Percentiles rank a stretch among this genome's conserved stretches.
phyloP scores from a whole-genome alignment of 306 rosid genomes.

The Crotalaria pallida region DNA sequence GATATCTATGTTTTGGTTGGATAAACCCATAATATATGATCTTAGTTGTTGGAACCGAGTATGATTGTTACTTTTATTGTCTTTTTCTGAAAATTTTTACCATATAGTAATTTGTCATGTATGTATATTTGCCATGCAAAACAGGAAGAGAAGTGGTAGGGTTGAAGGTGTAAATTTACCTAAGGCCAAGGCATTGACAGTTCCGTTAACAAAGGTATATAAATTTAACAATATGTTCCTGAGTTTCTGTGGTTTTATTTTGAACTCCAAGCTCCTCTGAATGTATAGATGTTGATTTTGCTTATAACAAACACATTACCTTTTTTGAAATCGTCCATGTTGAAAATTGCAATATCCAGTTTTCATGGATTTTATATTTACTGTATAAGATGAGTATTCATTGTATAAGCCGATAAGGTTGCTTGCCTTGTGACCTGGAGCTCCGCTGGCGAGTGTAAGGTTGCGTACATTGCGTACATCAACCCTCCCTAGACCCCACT shows the following conservation, averaged over 20 bases:
- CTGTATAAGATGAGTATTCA: constrained; percentile 6
- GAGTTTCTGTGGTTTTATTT: neutral
- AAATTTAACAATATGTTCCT: neutral
- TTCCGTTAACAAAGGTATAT: constrained; percentile 55
- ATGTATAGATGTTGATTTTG: neutral
- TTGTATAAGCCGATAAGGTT: no score
- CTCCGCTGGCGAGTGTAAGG: no score
- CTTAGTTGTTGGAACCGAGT: neutral
- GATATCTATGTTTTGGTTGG: neutral
- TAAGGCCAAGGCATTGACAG: constrained; percentile 45
- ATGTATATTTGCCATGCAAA: constrained; percentile 15
- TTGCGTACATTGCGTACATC: no score
- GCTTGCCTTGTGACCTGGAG: no score
- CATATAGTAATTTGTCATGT: neutral
- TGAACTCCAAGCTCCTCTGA: neutral
- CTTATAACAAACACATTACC: neutral
- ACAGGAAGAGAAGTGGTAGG: constrained; percentile 28
- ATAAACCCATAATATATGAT: neutral
- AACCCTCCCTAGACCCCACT: no score
- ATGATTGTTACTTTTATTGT: neutral
- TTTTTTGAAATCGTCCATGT: neutral
- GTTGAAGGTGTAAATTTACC: constrained; percentile 12
- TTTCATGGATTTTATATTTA: neutral
- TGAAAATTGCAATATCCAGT: neutral
- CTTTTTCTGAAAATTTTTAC: neutral